A percentile compares a stretch with the other conserved stretches of the same genome.
phyloP scores from a whole-genome alignment of 2,329 filamentous ascomycete species.

The Fusarium chuoi region DNA sequence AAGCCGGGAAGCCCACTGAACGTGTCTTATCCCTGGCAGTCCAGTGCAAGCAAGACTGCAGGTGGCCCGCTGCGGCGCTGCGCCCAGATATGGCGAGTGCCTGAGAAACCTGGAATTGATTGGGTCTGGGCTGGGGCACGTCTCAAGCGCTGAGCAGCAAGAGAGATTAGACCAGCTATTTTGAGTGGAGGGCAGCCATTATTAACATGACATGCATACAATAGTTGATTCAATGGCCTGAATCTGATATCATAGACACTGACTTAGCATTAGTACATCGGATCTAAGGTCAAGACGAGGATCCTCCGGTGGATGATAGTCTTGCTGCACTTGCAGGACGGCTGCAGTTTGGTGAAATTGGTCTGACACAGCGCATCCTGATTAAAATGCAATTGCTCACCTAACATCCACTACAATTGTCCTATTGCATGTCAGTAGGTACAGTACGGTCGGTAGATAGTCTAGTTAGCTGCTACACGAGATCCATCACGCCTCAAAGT shows the following conservation, averaged over 20 bases:
- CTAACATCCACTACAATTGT: neutral
- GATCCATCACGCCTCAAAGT: conserved; percentile 20
- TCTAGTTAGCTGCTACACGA: conserved; percentile 3
- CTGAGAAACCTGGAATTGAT: conserved; percentile 35
- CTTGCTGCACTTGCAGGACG: neutral
- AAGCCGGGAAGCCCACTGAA: conserved; percentile 25
- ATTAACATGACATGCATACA: conserved; percentile 40
- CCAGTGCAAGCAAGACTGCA: conserved; percentile 9
- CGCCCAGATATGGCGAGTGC: conserved; percentile 15
- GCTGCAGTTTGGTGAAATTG: conserved; percentile 6
- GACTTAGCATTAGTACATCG: conserved; percentile 8
- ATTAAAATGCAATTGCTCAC: neutral
- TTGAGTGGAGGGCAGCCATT: conserved; percentile 40
- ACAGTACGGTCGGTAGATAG: neutral
- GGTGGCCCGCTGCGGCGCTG: conserved; percentile 31
- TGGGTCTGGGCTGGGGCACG: conserved; percentile 34
- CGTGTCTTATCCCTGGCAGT: conserved; percentile 12
- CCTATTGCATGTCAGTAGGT: neutral
- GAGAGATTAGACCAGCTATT: conserved; percentile 42
- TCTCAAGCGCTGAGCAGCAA: conserved; percentile 40
- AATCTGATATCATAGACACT: conserved; percentile 30
- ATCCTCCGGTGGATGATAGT: neutral
- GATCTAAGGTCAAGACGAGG: neutral
- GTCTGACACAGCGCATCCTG: conserved; percentile 8
- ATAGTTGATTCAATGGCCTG: conserved; percentile 35